Evolutionary conservation across 2,329 filamentous ascomycete genomes (phyloP).

Genomic region (Cryphonectria parasitica): DNA sequence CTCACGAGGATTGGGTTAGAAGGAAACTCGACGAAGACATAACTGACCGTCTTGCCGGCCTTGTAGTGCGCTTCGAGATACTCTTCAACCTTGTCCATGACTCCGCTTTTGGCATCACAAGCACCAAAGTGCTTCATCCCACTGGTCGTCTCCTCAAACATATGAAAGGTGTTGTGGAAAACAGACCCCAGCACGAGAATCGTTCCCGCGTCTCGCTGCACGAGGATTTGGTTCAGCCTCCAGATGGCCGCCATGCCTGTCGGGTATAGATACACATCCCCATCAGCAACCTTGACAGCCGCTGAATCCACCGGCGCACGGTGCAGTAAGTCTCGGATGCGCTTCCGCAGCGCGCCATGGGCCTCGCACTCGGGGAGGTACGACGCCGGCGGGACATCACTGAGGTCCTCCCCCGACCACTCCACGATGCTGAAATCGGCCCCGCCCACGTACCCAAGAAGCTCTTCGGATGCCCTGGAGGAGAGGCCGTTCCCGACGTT

Average conservation of each 20-base stretch:
- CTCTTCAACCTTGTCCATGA: constrained; percentile 48
- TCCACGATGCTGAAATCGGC: constrained; percentile 39
- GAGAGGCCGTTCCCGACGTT: constrained; percentile 52
- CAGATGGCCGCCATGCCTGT: constrained; percentile 60
- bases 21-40: constrained; percentile 55
- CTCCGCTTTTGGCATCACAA: constrained; percentile 43
- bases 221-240: constrained; percentile 44
- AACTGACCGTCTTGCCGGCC: constrained; percentile 46
- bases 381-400: constrained; percentile 39
- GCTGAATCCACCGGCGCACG: constrained; percentile 42
- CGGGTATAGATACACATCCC: constrained; percentile 57
- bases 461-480: constrained; percentile 48
- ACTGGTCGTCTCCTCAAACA: constrained; percentile 49
- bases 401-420: constrained; percentile 31
- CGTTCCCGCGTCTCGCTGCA: constrained; percentile 39
- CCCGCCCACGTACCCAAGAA: constrained; percentile 43
- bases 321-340: constrained; percentile 47
- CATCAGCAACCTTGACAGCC: constrained; percentile 34
- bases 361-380: constrained; percentile 44
- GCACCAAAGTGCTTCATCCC: constrained; percentile 53
- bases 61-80: constrained; percentile 48
- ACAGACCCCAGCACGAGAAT: constrained; percentile 53
- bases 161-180: constrained; percentile 54
- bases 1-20: constrained; percentile 50
- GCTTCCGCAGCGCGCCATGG: constrained; percentile 44